phyloP scores from a whole-genome alignment of 139 green algal genomes.

The Chlamydomonas eustigma region DNA sequence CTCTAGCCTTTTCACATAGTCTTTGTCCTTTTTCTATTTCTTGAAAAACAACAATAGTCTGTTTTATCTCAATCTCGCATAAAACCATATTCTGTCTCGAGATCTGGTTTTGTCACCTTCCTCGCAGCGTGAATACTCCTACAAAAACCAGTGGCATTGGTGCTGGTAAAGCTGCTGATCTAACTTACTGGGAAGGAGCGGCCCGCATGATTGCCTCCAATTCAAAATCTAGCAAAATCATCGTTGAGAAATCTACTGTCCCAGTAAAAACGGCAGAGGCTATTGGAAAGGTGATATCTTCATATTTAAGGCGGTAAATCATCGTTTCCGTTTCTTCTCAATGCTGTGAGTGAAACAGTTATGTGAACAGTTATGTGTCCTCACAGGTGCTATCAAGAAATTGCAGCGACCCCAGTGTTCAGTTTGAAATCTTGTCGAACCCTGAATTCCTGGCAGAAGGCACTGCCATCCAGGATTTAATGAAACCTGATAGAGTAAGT shows the following conservation, averaged over 20 bases:
- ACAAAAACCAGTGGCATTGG: slow-evolving; percentile 96
- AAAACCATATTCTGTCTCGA: not conserved
- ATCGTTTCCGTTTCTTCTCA: no score
- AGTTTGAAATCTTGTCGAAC: slow-evolving; percentile 97
- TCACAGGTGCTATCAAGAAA: slow-evolving; percentile 75
- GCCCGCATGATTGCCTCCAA: slow-evolving; percentile 88
- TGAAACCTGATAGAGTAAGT: slow-evolving; percentile 67
- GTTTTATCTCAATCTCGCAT: not conserved
- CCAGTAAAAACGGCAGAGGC: slow-evolving; percentile 99
- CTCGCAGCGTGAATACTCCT: slow-evolving; percentile 92
- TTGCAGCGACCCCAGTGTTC: slow-evolving; percentile 59
- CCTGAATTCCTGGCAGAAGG: slow-evolving; percentile 90
- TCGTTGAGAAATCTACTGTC: slow-evolving; percentile 99
- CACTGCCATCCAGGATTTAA: slow-evolving; percentile 84
- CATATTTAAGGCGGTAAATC: no score
- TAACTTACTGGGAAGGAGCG: slow-evolving; percentile 99
- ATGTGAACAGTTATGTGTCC: no score
- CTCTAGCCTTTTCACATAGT: not conserved
- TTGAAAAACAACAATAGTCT: not conserved
- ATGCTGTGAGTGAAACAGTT: no score
- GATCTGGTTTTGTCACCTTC: not conserved
- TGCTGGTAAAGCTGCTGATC: slow-evolving; percentile 93
- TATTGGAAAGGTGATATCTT: slow-evolving; percentile 80
- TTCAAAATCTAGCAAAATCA: slow-evolving; percentile 88
- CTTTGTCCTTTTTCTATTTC: no score